Evolutionary conservation across 2,329 filamentous ascomycete species (phyloP).

Genomic region (Ophiostoma ips): DNA sequence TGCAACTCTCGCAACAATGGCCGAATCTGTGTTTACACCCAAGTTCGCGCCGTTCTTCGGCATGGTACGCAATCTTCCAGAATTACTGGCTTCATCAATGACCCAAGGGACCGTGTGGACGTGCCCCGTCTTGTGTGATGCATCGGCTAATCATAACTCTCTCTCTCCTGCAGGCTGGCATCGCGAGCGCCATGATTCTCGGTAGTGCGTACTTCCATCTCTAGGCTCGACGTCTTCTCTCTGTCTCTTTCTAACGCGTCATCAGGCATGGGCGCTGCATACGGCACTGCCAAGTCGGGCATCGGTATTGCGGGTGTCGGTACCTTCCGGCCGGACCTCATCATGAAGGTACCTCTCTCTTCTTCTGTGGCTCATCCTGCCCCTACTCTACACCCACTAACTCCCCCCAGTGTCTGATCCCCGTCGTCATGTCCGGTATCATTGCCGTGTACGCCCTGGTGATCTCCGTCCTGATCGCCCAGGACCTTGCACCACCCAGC

Average conservation of each 20-base stretch:
- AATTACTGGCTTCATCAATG: not conserved
- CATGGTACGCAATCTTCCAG: slow-evolving; percentile 51
- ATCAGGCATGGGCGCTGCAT: slow-evolving; percentile 57
- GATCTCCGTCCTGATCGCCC: slow-evolving; percentile 87
- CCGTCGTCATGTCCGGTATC: slow-evolving; percentile 97
- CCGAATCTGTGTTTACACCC: slow-evolving; percentile 49
- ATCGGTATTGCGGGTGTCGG: slow-evolving; percentile 79
- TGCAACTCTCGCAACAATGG: slow-evolving; percentile 18
- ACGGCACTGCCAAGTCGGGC: slow-evolving; percentile 77
- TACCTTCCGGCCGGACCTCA: slow-evolving; percentile 71
- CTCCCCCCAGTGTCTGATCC: slow-evolving; percentile 54
- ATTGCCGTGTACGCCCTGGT: slow-evolving; percentile 97
- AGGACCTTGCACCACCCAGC: slow-evolving; percentile 65
- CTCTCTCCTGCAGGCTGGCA: slow-evolving; percentile 45
- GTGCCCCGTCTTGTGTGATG: not conserved
- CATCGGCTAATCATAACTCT: not conserved
- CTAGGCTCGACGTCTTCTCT: not conserved
- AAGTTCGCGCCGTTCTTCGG: slow-evolving; percentile 81
- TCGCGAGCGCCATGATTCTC: slow-evolving; percentile 71
- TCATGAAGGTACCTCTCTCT: slow-evolving; percentile 69
- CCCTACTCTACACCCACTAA: no score
- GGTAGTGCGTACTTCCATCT: slow-evolving; percentile 47
- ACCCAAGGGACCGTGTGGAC: no score
- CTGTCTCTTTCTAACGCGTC: not conserved
- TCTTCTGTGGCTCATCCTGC: no score